Conservation (phyloP, 2,329 filamentous ascomycete genomes). For the Monosporascus sp. region DNA sequence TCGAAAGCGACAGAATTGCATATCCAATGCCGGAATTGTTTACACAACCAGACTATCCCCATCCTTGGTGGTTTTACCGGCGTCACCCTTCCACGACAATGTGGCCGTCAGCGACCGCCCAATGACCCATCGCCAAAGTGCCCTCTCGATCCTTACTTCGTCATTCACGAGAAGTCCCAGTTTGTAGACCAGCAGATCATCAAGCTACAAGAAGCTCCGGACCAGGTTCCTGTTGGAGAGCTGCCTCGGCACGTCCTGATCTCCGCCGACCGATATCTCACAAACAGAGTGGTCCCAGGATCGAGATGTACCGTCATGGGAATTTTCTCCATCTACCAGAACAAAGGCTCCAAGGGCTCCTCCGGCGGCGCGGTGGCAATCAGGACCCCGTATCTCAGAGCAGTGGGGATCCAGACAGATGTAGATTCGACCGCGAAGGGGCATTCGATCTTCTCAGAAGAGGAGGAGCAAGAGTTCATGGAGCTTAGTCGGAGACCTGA, state of each 20-base stretch:
- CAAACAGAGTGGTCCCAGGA: slow-evolving; percentile 91
- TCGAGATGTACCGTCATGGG: slow-evolving; percentile 94
- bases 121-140: slow-evolving; percentile 70
- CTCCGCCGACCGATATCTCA: slow-evolving; percentile 92
- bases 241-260: slow-evolving; percentile 91
- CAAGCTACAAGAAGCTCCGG: slow-evolving; percentile 94
- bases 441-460: slow-evolving; percentile 77
- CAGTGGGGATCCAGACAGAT: slow-evolving; percentile 87
- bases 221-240: slow-evolving; percentile 96
- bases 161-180: slow-evolving; percentile 85
- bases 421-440: slow-evolving; percentile 86
- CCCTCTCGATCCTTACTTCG: slow-evolving; percentile 91
- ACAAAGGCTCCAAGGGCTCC: slow-evolving; percentile 76
- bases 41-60: slow-evolving; percentile 62
- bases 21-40: slow-evolving; percentile 85
- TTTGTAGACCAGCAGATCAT: slow-evolving; percentile 98
- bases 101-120: slow-evolving; percentile 56
- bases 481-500: slow-evolving; percentile 88
- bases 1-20: slow-evolving; percentile 87
- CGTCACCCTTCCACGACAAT: slow-evolving; percentile 75
- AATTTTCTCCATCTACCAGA: slow-evolving; percentile 96
- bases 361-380: slow-evolving; percentile 83
- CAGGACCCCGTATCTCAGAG: slow-evolving; percentile 87
- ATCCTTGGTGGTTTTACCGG: slow-evolving; percentile 84
- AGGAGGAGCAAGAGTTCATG: slow-evolving; percentile 93